Evolutionary conservation across 371 early-diverging fungal species (phyloP), one percentile per base, ranked within the genome.

Genomic region (Mucor indicus): DNA sequence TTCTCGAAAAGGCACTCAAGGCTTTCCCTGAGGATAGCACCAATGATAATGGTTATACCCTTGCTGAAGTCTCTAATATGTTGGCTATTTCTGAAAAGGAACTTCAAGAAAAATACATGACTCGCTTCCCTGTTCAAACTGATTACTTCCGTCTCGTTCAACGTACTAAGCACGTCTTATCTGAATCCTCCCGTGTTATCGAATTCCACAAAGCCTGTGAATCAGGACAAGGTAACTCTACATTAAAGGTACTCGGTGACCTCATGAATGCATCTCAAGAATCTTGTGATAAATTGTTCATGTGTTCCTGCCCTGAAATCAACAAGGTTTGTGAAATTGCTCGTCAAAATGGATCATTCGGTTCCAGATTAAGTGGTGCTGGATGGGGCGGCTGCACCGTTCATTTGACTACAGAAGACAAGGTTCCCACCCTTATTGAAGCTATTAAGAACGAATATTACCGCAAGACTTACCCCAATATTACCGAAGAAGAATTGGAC

Each of bases 381-480:
- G 98, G 97, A 7, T 98, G 96, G 96, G 98, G 96, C 49, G 96
- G 96, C 23, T 90, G 92, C 57, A 86, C 93, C 0, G 92, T 97
- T 20, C 87, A 87, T 38, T 69, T 96, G 50, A 88, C 94, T 0
- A 68, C 83, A 17, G 85, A 77, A 52, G 72, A 79, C 37, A 66
- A 74, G 11, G 86, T 89, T 0, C 65, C 74, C 7, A 56, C 47
- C 7, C 85, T 93, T 49, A 85, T 90, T 38, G 53, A 64, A 13
- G 65, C 62, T 20, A 60, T 95, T 55, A 86, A 82, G 54, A 75
- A 79, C 25, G 71, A 83, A 25, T 94, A 87, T 54, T 92, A 87
- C 57, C 64, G 57, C 17, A 75, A 75, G 61, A 64, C 64, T 16
- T 79, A 83, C 56, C 85, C 86, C 6, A 61, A 79, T 4, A 58